These are phyloP conservation scores for Xylaria multiplex DNA, from an alignment of 2,329 filamentous ascomycete species.

Conservation along the genomic window DNA sequence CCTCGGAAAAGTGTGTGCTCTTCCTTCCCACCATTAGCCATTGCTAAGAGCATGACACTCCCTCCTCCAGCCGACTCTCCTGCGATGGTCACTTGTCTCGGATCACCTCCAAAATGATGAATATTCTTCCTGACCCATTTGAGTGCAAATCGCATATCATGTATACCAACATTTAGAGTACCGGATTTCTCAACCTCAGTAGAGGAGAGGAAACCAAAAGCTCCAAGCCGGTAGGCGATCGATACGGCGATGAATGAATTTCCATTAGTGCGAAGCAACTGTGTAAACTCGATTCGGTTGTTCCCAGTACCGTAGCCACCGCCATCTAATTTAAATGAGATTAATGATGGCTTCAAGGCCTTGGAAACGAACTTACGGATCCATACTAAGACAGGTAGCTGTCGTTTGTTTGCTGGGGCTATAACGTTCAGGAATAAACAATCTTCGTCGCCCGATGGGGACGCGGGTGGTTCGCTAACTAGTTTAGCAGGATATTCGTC, in stretches of 20 bases:
- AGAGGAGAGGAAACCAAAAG: slow-evolving; percentile 62
- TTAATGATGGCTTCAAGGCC: not conserved
- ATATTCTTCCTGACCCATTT: slow-evolving; percentile 65
- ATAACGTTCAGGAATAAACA: slow-evolving; percentile 60
- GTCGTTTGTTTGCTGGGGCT: slow-evolving; percentile 50
- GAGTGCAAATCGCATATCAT: slow-evolving; percentile 59
- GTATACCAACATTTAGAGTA: slow-evolving; percentile 59
- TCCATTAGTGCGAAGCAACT: slow-evolving; percentile 52
- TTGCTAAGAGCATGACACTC: slow-evolving; percentile 57
- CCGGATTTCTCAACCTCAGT: slow-evolving; percentile 53
- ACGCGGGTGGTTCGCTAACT: slow-evolving; percentile 6
- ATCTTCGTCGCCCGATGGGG: slow-evolving; percentile 53
- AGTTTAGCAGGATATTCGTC: slow-evolving; percentile 5
- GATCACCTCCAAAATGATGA: slow-evolving; percentile 62
- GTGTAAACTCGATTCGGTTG: slow-evolving; percentile 38
- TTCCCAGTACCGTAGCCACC: slow-evolving; percentile 55
- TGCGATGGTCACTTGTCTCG: slow-evolving; percentile 61
- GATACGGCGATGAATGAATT: slow-evolving; percentile 55
- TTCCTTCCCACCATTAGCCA: slow-evolving; percentile 58
- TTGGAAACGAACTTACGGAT: slow-evolving; percentile 50
- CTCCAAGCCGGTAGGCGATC: slow-evolving; percentile 55
- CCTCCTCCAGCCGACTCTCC: slow-evolving; percentile 66
- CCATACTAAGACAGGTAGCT: slow-evolving; percentile 58
- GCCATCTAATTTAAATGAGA: slow-evolving; percentile 50
- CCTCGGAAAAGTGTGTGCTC: slow-evolving; percentile 59